Evolutionary conservation across 139 green algal species (phyloP), one percentile per base, ranked within the genome.

Genomic region (Zygnema circumcarinatum): DNA sequence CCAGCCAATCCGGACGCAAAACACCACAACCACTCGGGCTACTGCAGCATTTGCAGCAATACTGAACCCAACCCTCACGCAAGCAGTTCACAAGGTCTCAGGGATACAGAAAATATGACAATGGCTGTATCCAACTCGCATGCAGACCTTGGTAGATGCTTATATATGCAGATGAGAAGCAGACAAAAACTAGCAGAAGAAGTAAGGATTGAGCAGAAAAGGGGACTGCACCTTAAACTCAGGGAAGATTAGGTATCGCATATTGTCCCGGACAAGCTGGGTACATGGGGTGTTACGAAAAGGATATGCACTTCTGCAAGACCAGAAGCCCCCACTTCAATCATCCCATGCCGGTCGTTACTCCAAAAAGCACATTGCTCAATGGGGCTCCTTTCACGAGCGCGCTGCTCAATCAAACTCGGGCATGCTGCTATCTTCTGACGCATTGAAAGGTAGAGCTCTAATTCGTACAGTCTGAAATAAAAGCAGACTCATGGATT

Each of bases 41-140:
- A 84, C 38, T 47, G 79, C 79, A 85, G 79, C 79, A 85, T 29
- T 67, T 56, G 41, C 79, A 85, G 79, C 79, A 85, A 2, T 76
- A 79, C 79, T 76, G 79, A 3, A 36, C 38, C 11, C 11, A 83
- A 31, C 0, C 35, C 21, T 21, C 22, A 40, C 29, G 56, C 56
- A 29, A 29, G 56, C 56, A 29, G 29, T 29, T 29, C 56, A n/a
- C 56, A 29, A n/a, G n/a, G n/a, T n/a, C n/a, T n/a, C n/a, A n/a
- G n/a, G n/a, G n/a, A n/a, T n/a, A n/a, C n/a, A n/a, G n/a, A n/a
- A n/a, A n/a, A n/a, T n/a, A n/a, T n/a, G n/a, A n/a, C n/a, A n/a
- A n/a, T n/a, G n/a, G n/a, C n/a, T n/a, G n/a, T n/a, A n/a, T n/a
- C n/a, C n/a, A n/a, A n/a, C n/a, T n/a, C n/a, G n/a, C n/a, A n/a